Conservation (phyloP, 768 basidiomycete species). For the Auriscalpium orientale region DNA sequence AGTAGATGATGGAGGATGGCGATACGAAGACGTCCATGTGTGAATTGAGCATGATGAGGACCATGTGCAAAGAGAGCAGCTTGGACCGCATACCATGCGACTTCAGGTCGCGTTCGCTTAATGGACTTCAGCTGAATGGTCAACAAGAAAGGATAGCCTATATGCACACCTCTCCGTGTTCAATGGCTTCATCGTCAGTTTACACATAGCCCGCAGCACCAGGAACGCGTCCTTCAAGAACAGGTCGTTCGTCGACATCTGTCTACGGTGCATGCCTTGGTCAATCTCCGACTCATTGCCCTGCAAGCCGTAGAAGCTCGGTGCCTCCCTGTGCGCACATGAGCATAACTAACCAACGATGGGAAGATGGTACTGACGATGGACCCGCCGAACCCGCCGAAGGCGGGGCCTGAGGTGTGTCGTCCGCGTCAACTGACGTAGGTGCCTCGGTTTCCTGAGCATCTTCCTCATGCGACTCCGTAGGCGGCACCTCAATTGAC, state of each 20-base stretch:
- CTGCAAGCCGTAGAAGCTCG: constrained; percentile 2
- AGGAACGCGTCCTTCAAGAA: constrained; percentile 98
- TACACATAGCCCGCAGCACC: constrained; percentile 94
- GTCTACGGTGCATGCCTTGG: constrained; percentile 20
- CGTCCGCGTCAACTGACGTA: background rate
- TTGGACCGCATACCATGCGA: constrained; percentile 98
- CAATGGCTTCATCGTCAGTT: constrained; percentile 95
- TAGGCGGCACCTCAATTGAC: too few relatives aligned
- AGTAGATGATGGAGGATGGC: constrained; percentile 83
- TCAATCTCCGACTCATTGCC: constrained; percentile 13
- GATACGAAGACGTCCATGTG: constrained; percentile 90
- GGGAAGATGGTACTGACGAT: constrained; percentile 1
- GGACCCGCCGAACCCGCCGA: background rate
- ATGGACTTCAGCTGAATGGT: background rate
- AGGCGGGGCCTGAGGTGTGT: background rate
- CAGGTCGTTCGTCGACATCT: constrained; percentile 73
- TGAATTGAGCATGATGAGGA: constrained; percentile 85
- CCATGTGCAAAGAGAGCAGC: constrained; percentile 86
- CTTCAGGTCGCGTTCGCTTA: constrained; percentile 88
- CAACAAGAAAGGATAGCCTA: background rate
- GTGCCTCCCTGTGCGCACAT: constrained; percentile 1
- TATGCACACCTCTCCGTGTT: constrained; percentile 77
- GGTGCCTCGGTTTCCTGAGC: background rate
- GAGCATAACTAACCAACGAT: background rate
- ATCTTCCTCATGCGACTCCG: background rate